Base-by-base conservation (phyloP, 257 asterid species). In the Eucommia ulmoides region DNA sequence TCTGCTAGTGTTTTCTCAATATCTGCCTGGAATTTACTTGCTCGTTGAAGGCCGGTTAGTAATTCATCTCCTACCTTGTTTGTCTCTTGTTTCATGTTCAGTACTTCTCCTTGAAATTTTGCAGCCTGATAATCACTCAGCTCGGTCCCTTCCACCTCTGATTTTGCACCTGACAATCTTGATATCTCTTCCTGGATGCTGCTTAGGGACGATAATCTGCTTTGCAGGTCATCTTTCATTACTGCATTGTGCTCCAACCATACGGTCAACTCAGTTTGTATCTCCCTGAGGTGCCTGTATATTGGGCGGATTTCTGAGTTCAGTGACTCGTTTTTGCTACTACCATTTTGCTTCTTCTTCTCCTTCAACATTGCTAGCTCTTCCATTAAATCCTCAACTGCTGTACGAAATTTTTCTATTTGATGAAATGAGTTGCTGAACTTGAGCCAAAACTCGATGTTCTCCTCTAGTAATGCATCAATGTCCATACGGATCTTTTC, bases 41-140 rank as follows among this genome's bases (percentile, higher is more conserved):
- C 72, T 16, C 64, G 58, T 33, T 65, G 38, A 18, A 51, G 24
- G 0, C 76, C 80, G 24, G 53, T 35, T 19, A 51, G 54, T 2
- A 73, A 68, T 53, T 73, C 74, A 45, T 38, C 48, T 8, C 65
- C 76, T 21, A 73, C 33, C 50, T 69, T 69, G 20, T 59, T 65
- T 55, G 62, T 73, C 60, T 69, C 76, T 42, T 69, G 76, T 52
- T 56, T 69, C 80, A 73, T 73, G 47, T 69, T 73, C 53, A 62
- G 49, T 65, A 73, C 51, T 71, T 73, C 80, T 0, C 80, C 80
- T 18, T 73, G 80, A 54, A 73, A 73, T 53, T 73, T 73, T 22
- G 76, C 80, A 18, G 76, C 80, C 65, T 73, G 76, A 25, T 69
- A 69, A 45, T 61, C 55, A 48, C 65, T 61, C 24, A 69, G 70